phyloP scores from a whole-genome alignment of 495 filamentous ascomycete genomes.

The Talaromyces nanjingensis region DNA sequence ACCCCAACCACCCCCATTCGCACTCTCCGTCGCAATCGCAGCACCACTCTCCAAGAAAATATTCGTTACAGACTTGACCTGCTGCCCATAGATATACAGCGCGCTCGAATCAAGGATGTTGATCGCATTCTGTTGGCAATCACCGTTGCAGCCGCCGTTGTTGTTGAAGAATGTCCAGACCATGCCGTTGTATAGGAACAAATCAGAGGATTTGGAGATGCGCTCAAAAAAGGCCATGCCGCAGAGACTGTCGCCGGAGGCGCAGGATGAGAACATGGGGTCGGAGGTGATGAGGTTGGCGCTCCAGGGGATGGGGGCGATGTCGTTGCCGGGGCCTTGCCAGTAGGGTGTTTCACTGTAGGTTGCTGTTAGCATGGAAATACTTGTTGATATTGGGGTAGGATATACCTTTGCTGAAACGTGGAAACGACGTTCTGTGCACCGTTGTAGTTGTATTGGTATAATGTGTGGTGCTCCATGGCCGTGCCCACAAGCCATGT shows the following conservation, averaged over 20 bases:
- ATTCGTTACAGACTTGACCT: conserved; percentile 34
- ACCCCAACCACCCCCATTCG: conserved; percentile 51
- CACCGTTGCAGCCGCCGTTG: conserved; percentile 22
- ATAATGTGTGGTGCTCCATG: conserved; percentile 43
- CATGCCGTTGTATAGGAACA: conserved; percentile 48
- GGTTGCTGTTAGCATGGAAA: neutral
- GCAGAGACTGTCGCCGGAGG: conserved; percentile 25
- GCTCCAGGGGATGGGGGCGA: conserved; percentile 40
- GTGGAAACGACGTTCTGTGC: conserved; percentile 42
- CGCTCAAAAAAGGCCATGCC: conserved; percentile 34
- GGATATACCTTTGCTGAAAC: conserved; percentile 25
- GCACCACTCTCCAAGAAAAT: conserved; percentile 28
- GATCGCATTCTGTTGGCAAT: conserved; percentile 40
- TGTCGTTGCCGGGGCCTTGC: conserved; percentile 29
- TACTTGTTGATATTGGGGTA: neutral
- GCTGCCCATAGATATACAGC: conserved; percentile 35
- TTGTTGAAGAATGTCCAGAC: conserved; percentile 48
- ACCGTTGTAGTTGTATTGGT: conserved; percentile 43
- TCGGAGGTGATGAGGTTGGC: conserved; percentile 29
- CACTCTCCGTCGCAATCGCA: conserved; percentile 27
- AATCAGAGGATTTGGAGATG: conserved; percentile 33
- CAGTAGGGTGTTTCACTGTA: conserved; percentile 39
- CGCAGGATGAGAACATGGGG: conserved; percentile 31
- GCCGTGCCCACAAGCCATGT: conserved; percentile 38
- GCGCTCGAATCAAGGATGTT: conserved; percentile 23